These are phyloP conservation scores for Calocera viscosa DNA, from an alignment of 768 basidiomycete species.

Conservation along the genomic window DNA sequence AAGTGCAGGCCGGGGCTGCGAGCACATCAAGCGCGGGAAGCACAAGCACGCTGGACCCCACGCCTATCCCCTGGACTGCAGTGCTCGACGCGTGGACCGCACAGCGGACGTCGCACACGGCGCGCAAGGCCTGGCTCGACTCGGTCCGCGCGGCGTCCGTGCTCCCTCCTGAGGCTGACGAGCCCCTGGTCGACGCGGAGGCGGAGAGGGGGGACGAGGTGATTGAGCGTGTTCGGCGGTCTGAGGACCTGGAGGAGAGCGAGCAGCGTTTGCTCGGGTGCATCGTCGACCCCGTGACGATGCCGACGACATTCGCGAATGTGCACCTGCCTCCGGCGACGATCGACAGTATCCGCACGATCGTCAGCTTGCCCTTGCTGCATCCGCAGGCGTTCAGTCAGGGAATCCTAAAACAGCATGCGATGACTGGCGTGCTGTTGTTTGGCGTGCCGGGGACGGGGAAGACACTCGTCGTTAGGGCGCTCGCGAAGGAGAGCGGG, in stretches of 20 bases:
- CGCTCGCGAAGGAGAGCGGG: slow-evolving; percentile 85
- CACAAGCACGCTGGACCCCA: slow-evolving; percentile 41
- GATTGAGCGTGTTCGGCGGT: slow-evolving; percentile 61
- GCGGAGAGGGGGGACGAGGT: slow-evolving; percentile 44
- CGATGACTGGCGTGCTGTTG: slow-evolving; percentile 80
- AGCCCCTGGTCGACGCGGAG: slow-evolving; percentile 26
- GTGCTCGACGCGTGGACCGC: slow-evolving; percentile 55
- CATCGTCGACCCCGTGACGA: slow-evolving; percentile 72
- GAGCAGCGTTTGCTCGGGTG: slow-evolving; percentile 70
- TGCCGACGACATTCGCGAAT: slow-evolving; percentile 73
- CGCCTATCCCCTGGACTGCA: slow-evolving; percentile 52
- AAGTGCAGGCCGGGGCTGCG: slow-evolving; percentile 15
- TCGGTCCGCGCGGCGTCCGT: slow-evolving; percentile 26
- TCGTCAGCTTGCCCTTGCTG: slow-evolving; percentile 78
- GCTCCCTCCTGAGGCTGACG: slow-evolving; percentile 27
- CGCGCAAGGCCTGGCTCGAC: slow-evolving; percentile 51
- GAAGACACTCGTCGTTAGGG: slow-evolving; percentile 79
- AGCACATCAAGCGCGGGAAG: slow-evolving; percentile 21
- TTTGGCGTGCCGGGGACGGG: slow-evolving; percentile 93
- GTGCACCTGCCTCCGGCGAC: slow-evolving; percentile 82
- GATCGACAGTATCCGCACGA: slow-evolving; percentile 81
- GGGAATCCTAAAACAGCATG: slow-evolving; percentile 82
- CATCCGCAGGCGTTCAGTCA: slow-evolving; percentile 77
- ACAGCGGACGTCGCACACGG: slow-evolving; percentile 37
- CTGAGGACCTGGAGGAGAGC: slow-evolving; percentile 63